Base-by-base conservation (phyloP, 345 rosid genomes). In the Acer yangbiense region DNA sequence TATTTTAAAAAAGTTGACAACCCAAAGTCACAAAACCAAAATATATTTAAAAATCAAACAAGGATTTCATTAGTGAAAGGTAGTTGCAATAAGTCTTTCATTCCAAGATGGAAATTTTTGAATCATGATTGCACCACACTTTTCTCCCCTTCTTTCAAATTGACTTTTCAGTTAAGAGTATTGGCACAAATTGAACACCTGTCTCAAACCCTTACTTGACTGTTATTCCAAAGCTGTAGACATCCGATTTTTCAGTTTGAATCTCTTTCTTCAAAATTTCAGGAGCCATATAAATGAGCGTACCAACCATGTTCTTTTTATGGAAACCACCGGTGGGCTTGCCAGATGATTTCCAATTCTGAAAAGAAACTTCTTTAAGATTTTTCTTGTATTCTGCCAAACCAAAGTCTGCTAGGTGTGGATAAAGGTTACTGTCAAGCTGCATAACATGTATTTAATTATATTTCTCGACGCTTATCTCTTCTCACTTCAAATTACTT, bases 251-350 rank as follows among this genome's bases (percentile, higher is more conserved):
- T 79, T 90, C 98, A 62, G 93, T 88, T 61, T 85, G 96, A 68
- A 90, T 76, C 83, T 90, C 97, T 84, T 95, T 93, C 81, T 73
- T 89, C 82, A 95, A 84, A 79, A 95, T 87, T 88, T 95, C 99
- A 78, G 99, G 99, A 16, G 99, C 92, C 99, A 95, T 95, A 70
- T 95, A 95, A 82, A 95, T 93, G 80, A 95, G 97, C 35, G 98
- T 95, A 18, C 99, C 99, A 58, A 93, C 99, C 97, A 95, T 93
- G 70, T 88, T 92, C 85, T 87, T 95, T 72, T 93, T 93, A 83
- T 95, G 99, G 83, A 95, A 95, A 70, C 99, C 98, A 79, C 98
- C 99, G 52, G 98, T 95, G 57, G 98, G 99, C 93, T 93, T 92
- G 32, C 99, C 97, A 67, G 93, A 88, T 43, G 99, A 90, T 87